Evolutionary conservation across 2,329 filamentous ascomycete genomes (phyloP).

Genomic region (Cytospora leucostoma): DNA sequence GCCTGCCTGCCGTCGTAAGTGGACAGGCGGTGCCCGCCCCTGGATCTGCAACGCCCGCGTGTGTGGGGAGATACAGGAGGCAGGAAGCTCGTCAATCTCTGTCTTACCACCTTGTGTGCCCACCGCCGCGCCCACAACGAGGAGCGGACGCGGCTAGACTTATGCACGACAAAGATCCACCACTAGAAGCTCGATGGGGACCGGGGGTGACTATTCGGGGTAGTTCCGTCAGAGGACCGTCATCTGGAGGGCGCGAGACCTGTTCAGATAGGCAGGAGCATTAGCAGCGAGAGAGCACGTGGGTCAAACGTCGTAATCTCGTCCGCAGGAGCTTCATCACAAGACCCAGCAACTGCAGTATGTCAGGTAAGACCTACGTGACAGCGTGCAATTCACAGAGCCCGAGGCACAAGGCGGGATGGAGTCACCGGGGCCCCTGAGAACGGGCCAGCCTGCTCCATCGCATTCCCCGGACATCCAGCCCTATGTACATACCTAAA

Average conservation of each 20-base stretch:
- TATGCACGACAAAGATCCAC: not conserved
- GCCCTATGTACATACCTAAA: not conserved
- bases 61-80: not conserved
- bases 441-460: not conserved
- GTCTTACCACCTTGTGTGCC: constrained; percentile 13
- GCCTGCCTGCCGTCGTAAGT: not conserved
- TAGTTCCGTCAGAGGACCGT: not conserved
- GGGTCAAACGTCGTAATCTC: not conserved
- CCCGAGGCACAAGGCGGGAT: not conserved
- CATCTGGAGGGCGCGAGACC: not conserved
- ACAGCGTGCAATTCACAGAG: not conserved
- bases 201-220: not conserved
- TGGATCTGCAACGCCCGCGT: constrained; percentile 6
- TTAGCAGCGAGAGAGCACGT: not conserved
- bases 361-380: not conserved
- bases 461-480: not conserved
- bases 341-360: not conserved
- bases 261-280: not conserved
- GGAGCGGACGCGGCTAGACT: not conserved
- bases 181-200: not conserved
- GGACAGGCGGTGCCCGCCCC: not conserved
- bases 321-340: not conserved
- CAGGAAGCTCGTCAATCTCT: constrained; percentile 19
- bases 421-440: not conserved
- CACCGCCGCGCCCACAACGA: not conserved